Evolutionary conservation across 2,329 filamentous ascomycete species (phyloP).

Genomic region (Cordyceps militaris): DNA sequence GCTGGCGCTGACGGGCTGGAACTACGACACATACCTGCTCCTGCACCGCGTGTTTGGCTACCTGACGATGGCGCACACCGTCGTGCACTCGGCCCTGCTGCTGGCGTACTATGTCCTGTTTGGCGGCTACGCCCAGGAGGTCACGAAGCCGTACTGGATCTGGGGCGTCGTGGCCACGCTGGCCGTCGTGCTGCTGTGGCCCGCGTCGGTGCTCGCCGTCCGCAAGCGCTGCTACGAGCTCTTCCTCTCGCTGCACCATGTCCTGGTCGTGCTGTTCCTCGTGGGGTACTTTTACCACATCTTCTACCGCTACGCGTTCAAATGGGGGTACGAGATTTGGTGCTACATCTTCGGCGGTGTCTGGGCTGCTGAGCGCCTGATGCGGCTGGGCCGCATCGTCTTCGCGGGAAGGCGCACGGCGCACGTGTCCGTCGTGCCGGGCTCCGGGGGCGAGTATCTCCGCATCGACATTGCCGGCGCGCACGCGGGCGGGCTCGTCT

Average conservation of each 20-base stretch:
- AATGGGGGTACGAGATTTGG: slow-evolving; percentile 33
- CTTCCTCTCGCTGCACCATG: slow-evolving; percentile 27
- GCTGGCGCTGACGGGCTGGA: slow-evolving; percentile 30
- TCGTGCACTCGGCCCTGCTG: slow-evolving; percentile 35
- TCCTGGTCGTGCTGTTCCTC: slow-evolving; percentile 27
- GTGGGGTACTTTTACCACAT: slow-evolving; percentile 31
- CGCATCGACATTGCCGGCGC: slow-evolving; percentile 24
- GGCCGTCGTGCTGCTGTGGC: slow-evolving; percentile 21
- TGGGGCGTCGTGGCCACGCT: slow-evolving; percentile 29
- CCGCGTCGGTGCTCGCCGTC: slow-evolving; percentile 22
- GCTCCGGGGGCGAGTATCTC: slow-evolving; percentile 24
- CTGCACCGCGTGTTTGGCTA: slow-evolving; percentile 41
- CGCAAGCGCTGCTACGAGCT: slow-evolving; percentile 26
- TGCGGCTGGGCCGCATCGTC: slow-evolving; percentile 22
- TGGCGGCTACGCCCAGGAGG: slow-evolving; percentile 21
- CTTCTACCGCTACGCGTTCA: slow-evolving; percentile 26
- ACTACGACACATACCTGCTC: slow-evolving; percentile 28
- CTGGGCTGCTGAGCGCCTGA: slow-evolving; percentile 26
- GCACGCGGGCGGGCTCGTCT: slow-evolving; percentile 23
- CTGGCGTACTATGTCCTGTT: slow-evolving; percentile 21
- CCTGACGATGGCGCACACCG: slow-evolving; percentile 75
- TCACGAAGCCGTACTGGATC: slow-evolving; percentile 24
- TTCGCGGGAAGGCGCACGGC: slow-evolving; percentile 20
- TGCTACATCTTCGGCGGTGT: slow-evolving; percentile 25
- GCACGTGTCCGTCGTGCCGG: slow-evolving; percentile 19